Conservation (phyloP, 805 yeast species). For the Metschnikowia arizonensis region DNA sequence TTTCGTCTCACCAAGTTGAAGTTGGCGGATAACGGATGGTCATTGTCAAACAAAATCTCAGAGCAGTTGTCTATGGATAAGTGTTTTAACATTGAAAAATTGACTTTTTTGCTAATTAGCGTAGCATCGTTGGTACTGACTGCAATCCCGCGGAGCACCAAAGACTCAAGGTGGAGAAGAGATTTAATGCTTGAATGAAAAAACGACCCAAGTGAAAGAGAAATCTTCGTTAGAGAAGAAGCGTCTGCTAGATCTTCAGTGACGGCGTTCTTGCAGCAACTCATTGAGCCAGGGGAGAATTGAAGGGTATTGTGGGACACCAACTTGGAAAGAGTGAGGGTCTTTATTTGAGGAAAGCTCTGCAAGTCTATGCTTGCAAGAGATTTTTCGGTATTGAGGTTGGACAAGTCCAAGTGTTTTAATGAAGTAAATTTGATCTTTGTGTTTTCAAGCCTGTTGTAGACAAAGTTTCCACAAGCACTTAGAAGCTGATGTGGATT, state of each 20-base stretch:
- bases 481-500: slow-evolving; percentile 4
- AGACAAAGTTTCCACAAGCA: slow-evolving; percentile 14
- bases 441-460: neutral
- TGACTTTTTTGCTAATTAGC: slow-evolving; percentile 5
- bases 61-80: slow-evolving; percentile 15
- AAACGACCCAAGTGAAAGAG: slow-evolving; percentile 3
- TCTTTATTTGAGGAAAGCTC: slow-evolving; percentile 6
- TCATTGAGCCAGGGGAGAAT: slow-evolving; percentile 7
- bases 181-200: neutral
- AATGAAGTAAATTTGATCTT: neutral
- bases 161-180: slow-evolving; percentile 7
- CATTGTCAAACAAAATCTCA: slow-evolving; percentile 7
- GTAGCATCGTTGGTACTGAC: slow-evolving; percentile 13
- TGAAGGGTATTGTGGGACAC: neutral
- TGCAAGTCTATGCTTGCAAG: slow-evolving; percentile 4
- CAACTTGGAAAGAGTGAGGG: slow-evolving; percentile 8
- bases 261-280: slow-evolving; percentile 11
- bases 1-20: slow-evolving; percentile 10
- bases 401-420: slow-evolving; percentile 13
- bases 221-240: neutral
- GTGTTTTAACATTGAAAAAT: slow-evolving; percentile 5
- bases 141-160: slow-evolving; percentile 9
- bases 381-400: slow-evolving; percentile 4
- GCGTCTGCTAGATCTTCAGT: slow-evolving; percentile 4
- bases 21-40: neutral